Percentiles rank a stretch among this genome's conserved stretches.
Evolutionary conservation across 768 basidiomycete species (phyloP).

Genomic region (Flagelloscypha sp.): DNA sequence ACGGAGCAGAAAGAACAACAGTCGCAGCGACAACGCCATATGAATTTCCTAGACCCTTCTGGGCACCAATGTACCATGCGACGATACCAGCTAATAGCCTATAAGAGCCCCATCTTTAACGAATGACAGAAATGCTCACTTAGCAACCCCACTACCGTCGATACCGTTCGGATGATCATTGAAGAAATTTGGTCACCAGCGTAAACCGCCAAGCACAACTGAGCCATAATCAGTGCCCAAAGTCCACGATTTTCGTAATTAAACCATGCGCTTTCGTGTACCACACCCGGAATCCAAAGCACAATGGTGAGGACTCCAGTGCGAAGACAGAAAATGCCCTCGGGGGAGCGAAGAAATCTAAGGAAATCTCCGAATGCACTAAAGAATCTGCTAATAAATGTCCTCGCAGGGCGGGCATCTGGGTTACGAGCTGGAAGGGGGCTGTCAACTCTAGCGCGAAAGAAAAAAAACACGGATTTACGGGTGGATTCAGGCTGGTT

Average conservation of each 20-base stretch:
- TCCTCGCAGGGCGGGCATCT: slow-evolving; percentile 33
- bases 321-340: slow-evolving; percentile 34
- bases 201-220: slow-evolving; percentile 31
- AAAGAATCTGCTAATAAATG: slow-evolving; percentile 24
- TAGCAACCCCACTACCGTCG: slow-evolving; percentile 27
- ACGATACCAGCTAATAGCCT: slow-evolving; percentile 27
- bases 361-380: slow-evolving; percentile 24
- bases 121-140: slow-evolving; percentile 1
- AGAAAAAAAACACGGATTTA: background rate
- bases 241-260: slow-evolving; percentile 34
- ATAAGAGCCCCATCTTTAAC: too few relatives aligned
- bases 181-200: slow-evolving; percentile 33
- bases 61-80: slow-evolving; percentile 37
- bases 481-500: too few relatives aligned
- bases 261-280: slow-evolving; percentile 29
- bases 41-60: slow-evolving; percentile 28
- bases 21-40: slow-evolving; percentile 35
- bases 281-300: slow-evolving; percentile 34
- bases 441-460: background rate
- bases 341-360: slow-evolving; percentile 30
- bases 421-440: slow-evolving; percentile 25
- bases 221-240: slow-evolving; percentile 40
- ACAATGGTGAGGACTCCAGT: slow-evolving; percentile 32
- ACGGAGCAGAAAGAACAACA: slow-evolving; percentile 34
- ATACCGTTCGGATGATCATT: slow-evolving; percentile 18